phyloP scores from a whole-genome alignment of 495 filamentous ascomycete genomes.

The Penicillium desertorum region DNA sequence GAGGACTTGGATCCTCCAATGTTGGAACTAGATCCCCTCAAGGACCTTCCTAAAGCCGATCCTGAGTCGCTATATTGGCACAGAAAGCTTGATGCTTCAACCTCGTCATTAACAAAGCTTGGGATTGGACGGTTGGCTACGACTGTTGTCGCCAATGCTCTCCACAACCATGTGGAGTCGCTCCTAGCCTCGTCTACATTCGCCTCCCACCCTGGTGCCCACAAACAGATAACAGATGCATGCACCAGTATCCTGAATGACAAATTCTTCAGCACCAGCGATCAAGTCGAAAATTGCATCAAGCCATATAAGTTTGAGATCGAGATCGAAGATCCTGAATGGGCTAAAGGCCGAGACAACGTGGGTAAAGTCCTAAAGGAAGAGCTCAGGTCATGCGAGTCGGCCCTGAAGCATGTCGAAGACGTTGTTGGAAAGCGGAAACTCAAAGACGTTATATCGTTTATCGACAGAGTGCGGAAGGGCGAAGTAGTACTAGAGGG shows the following conservation, averaged over 20 bases:
- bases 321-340: constrained; percentile 87
- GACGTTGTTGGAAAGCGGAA: constrained; percentile 73
- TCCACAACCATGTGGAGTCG: constrained; percentile 81
- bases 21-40: constrained; percentile 69
- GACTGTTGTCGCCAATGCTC: constrained; percentile 78
- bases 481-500: constrained; percentile 83
- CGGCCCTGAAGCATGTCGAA: constrained; percentile 73
- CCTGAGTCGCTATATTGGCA: constrained; percentile 87
- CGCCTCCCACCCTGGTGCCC: constrained; percentile 82
- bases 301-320: constrained; percentile 99
- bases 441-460: constrained; percentile 82
- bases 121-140: constrained; percentile 92
- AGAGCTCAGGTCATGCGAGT: constrained; percentile 80
- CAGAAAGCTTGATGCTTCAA: constrained; percentile 89
- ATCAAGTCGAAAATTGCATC: constrained; percentile 99
- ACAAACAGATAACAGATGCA: constrained; percentile 86
- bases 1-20: constrained; percentile 63
- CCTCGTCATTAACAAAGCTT: constrained; percentile 84
- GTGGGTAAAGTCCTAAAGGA: constrained; percentile 73
- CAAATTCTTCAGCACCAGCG: constrained; percentile 90
- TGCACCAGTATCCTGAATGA: constrained; percentile 87
- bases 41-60: constrained; percentile 76
- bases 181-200: constrained; percentile 81
- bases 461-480: constrained; percentile 83
- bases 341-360: constrained; percentile 79